Conservation (phyloP, 805 yeast species). For the Candida maesae region DNA sequence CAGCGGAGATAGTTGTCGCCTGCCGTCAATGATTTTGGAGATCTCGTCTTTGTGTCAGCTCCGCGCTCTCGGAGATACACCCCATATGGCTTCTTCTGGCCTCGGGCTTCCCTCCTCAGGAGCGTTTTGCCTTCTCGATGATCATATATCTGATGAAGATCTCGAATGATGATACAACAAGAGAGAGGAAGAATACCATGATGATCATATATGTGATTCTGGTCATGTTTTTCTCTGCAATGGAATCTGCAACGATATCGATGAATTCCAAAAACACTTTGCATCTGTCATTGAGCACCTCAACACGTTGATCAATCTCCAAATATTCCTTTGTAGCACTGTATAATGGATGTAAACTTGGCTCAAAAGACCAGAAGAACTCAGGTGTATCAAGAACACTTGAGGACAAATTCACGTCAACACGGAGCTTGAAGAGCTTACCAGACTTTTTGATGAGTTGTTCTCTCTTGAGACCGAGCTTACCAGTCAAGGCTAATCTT, state of each 20-base stretch:
- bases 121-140: conserved; percentile 26
- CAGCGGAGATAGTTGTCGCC: too few species aligned
- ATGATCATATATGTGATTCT: conserved; percentile 90
- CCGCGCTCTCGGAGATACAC: neutral
- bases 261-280: conserved; percentile 90
- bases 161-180: conserved; percentile 73
- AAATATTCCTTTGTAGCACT: conserved; percentile 85
- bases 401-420: conserved; percentile 88
- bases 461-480: conserved; percentile 77
- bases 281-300: conserved; percentile 89
- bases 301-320: conserved; percentile 93
- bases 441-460: conserved; percentile 88
- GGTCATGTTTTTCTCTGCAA: conserved; percentile 89
- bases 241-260: conserved; percentile 88
- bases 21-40: too few species aligned
- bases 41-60: neutral
- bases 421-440: conserved; percentile 80
- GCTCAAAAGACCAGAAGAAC: conserved; percentile 94
- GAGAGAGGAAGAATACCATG: conserved; percentile 71
- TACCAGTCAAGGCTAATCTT: conserved; percentile 85
- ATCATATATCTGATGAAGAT: conserved; percentile 56
- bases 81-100: too few species aligned
- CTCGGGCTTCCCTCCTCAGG: neutral
- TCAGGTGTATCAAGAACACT: conserved; percentile 93
- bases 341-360: conserved; percentile 90